Evolutionary conservation across 257 asterid species (phyloP).

Genomic region (Gynochthodes officinalis): DNA sequence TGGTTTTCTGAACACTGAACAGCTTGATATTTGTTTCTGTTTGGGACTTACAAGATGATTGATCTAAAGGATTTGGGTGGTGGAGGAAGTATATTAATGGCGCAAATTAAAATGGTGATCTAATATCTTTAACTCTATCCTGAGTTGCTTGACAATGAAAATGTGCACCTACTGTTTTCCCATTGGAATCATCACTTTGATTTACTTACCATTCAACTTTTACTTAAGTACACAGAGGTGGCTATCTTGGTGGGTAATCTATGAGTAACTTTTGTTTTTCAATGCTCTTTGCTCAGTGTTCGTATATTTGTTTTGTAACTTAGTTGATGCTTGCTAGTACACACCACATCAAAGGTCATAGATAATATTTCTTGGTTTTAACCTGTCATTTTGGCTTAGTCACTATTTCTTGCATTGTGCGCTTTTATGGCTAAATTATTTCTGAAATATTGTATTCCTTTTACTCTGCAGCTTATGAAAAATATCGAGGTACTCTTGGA

Average conservation of each 20-base stretch:
- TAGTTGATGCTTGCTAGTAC: background rate
- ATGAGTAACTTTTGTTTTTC: background rate
- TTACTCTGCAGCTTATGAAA: constrained; percentile 67
- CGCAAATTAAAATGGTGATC: background rate
- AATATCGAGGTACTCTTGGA: constrained; percentile 93
- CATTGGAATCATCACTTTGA: constrained; percentile 3
- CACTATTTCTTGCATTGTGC: background rate
- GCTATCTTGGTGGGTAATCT: background rate
- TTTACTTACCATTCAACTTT: too few species aligned
- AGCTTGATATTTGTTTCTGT: background rate
- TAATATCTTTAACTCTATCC: background rate
- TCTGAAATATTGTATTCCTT: constrained; percentile 5
- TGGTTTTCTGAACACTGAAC: background rate
- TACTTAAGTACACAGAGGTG: background rate
- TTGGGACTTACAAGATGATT: background rate
- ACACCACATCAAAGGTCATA: background rate
- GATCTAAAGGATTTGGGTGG: background rate
- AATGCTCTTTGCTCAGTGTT: background rate
- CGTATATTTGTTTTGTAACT: background rate
- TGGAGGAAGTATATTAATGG: background rate
- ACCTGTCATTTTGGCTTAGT: background rate
- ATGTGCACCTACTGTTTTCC: background rate
- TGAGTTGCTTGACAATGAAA: background rate
- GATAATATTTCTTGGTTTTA: background rate
- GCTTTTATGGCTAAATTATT: constrained; percentile 7